phyloP scores from a whole-genome alignment of 345 rosid genomes.

The Gossypium herbaceum region DNA sequence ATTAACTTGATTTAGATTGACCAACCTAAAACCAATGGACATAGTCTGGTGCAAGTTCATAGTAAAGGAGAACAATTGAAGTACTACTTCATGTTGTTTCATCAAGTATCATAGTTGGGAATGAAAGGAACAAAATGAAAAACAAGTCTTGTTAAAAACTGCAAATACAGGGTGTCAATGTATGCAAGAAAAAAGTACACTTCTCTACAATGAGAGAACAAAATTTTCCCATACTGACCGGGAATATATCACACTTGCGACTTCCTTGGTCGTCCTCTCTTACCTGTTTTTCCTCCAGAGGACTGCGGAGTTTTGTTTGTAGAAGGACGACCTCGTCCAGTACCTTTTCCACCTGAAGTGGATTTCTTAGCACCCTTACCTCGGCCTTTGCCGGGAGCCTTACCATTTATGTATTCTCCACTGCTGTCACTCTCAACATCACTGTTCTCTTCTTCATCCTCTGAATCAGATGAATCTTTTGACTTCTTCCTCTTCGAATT shows the following conservation, averaged over 20 bases:
- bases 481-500: slow-evolving; percentile 48
- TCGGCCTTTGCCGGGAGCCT: slow-evolving; percentile 40
- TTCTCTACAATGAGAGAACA: slow-evolving; percentile 2
- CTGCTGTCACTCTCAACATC: slow-evolving; percentile 42
- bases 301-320: slow-evolving; percentile 33
- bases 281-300: slow-evolving; percentile 45
- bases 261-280: slow-evolving; percentile 78
- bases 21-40: too few species aligned
- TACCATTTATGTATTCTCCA: slow-evolving; percentile 55
- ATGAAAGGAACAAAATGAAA: background rate
- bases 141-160: background rate
- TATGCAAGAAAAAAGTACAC: background rate
- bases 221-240: slow-evolving; percentile 11
- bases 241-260: slow-evolving; percentile 22
- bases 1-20: too few species aligned
- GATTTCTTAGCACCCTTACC: slow-evolving; percentile 33
- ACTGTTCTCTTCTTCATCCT: slow-evolving; percentile 35
- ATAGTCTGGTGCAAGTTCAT: too few species aligned
- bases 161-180: background rate
- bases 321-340: slow-evolving; percentile 38
- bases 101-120: background rate
- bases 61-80: background rate
- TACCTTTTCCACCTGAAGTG: slow-evolving; percentile 28
- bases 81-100: background rate
- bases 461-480: slow-evolving; percentile 56